Conservation (phyloP, 2,329 filamentous ascomycete genomes). For the Dactylellina haptotyla region DNA sequence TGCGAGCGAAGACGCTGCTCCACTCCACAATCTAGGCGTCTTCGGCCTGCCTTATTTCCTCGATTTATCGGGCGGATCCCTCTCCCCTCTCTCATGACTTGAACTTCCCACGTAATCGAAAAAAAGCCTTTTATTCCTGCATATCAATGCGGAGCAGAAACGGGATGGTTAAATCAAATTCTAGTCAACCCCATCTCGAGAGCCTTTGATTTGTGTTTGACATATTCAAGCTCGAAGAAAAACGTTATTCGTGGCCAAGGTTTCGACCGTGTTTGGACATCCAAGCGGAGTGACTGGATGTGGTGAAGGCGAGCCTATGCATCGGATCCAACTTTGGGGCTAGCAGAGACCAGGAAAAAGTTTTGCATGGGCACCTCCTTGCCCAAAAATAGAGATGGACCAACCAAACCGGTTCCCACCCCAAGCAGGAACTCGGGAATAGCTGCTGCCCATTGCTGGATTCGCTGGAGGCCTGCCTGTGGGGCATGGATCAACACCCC, state of each 20-base stretch:
- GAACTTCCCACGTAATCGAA: conserved; percentile 2
- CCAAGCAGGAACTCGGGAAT: conserved; percentile 21
- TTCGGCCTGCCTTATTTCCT: conserved; percentile 45
- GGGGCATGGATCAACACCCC: conserved; percentile 32
- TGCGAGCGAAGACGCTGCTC: conserved; percentile 32
- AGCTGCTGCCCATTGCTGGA: conserved; percentile 10
- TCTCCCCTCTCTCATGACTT: conserved; percentile 13
- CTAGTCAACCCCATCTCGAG: background rate
- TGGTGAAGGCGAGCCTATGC: conserved; percentile 7
- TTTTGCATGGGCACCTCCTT: conserved; percentile 31
- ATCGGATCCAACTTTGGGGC: conserved; percentile 29
- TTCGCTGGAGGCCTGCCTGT: conserved; percentile 5
- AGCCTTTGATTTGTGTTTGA: background rate
- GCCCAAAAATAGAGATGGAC: conserved; percentile 50
- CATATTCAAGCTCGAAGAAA: no score
- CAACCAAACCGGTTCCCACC: conserved; percentile 10
- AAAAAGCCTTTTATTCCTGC: background rate
- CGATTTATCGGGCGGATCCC: conserved; percentile 32
- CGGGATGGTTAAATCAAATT: conserved; percentile 6
- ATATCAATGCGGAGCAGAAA: conserved; percentile 34
- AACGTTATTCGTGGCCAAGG: no score
- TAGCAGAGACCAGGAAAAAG: background rate
- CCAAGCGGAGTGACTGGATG: conserved; percentile 15
- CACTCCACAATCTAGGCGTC: conserved; percentile 35
- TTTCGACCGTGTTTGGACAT: conserved; percentile 12